phyloP scores from a whole-genome alignment of 306 rosid genomes.

The Malus asiatica region DNA sequence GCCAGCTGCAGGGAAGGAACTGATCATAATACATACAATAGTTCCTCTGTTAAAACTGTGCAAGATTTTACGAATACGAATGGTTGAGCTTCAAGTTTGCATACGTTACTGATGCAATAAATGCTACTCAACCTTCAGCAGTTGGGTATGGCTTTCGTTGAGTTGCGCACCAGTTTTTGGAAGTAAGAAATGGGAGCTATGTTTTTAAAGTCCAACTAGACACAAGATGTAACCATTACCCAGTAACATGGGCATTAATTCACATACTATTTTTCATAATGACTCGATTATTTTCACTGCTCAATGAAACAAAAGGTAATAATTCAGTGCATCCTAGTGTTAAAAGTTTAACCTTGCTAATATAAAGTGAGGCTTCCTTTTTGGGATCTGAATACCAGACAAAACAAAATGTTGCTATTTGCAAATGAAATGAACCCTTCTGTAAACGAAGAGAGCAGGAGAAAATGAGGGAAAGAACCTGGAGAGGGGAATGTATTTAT shows the following conservation, averaged over 20 bases:
- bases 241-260: background rate
- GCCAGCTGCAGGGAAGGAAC: conserved; percentile 26
- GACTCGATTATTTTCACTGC: no score
- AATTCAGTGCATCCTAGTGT: background rate
- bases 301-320: background rate
- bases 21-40: background rate
- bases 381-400: background rate
- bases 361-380: background rate
- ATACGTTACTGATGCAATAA: background rate
- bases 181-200: no score
- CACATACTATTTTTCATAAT: background rate
- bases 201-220: background rate
- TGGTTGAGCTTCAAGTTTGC: background rate
- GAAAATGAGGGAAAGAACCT: background rate
- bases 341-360: background rate
- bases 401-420: background rate
- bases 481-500: background rate
- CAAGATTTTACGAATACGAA: background rate
- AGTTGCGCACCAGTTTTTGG: background rate
- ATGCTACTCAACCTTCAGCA: background rate
- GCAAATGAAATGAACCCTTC: background rate
- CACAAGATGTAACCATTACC: background rate
- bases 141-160: background rate
- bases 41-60: background rate
- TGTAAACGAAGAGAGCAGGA: background rate